These are phyloP conservation scores for Stachybotrys chartarum DNA, from an alignment of 2,329 filamentous ascomycete species.

Conservation along the genomic window DNA sequence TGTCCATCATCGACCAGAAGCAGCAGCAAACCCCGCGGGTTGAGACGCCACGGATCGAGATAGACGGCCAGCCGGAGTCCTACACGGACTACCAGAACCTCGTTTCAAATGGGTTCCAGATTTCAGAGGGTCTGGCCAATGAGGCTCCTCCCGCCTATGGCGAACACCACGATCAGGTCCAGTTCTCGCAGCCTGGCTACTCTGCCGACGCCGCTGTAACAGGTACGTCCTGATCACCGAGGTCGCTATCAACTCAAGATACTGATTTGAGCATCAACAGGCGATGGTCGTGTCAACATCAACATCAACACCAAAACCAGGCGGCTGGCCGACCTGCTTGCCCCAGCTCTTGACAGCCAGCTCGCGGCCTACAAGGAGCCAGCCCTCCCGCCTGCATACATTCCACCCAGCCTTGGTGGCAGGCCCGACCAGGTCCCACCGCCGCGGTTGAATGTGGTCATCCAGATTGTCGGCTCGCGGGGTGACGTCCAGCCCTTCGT, in stretches of 20 bases:
- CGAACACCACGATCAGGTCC: slow-evolving; percentile 46
- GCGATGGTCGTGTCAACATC: slow-evolving; percentile 73
- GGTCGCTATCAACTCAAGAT: neutral
- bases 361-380: slow-evolving; percentile 38
- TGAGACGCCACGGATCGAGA: slow-evolving; percentile 2
- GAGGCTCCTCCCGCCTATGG: slow-evolving; percentile 53
- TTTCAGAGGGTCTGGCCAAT: slow-evolving; percentile 32
- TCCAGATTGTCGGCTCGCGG: slow-evolving; percentile 68
- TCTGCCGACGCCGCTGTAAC: slow-evolving; percentile 54
- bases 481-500: slow-evolving; percentile 74
- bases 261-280: slow-evolving; percentile 24
- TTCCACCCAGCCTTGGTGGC: slow-evolving; percentile 65
- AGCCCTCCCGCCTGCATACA: slow-evolving; percentile 59
- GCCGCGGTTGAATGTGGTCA: slow-evolving; percentile 60
- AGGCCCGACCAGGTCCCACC: slow-evolving; percentile 49
- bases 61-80: slow-evolving; percentile 3
- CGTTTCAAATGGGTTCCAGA: slow-evolving; percentile 30
- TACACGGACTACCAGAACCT: slow-evolving; percentile 21
- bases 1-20: slow-evolving; percentile 20
- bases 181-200: slow-evolving; percentile 55
- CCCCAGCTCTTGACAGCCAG: slow-evolving; percentile 54
- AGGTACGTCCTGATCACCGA: slow-evolving; percentile 22
- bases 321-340: slow-evolving; percentile 59
- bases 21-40: slow-evolving; percentile 9
- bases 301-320: slow-evolving; percentile 66